These are phyloP conservation scores for Leptodermis oblonga DNA, from an alignment of 257 asterid genomes.

Conservation along the genomic window DNA sequence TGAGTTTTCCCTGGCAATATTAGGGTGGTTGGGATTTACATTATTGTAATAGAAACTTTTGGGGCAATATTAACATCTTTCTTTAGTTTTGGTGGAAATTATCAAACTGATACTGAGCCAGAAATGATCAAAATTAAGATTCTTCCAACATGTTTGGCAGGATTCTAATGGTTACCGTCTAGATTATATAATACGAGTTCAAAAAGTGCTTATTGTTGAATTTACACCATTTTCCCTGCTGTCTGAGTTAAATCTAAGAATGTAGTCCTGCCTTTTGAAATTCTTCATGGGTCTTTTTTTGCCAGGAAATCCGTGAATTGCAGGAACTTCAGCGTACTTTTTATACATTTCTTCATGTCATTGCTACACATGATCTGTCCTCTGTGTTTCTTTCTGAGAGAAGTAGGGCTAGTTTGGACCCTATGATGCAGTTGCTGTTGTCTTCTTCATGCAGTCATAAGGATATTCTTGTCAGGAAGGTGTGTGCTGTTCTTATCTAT, in stretches of 20 bases:
- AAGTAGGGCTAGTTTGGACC: slow-evolving; percentile 54
- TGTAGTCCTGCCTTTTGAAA: not conserved
- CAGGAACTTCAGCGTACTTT: slow-evolving; percentile 82
- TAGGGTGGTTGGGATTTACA: not conserved
- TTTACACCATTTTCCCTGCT: not conserved
- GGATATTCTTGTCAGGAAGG: slow-evolving; percentile 77
- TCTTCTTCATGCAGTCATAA: slow-evolving; percentile 70
- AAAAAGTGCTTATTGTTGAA: not conserved
- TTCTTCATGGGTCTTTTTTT: slow-evolving; percentile 12
- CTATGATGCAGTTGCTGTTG: slow-evolving; percentile 77
- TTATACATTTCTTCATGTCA: slow-evolving; percentile 71
- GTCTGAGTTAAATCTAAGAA: not conserved
- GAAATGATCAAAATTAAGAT: slow-evolving; percentile 2
- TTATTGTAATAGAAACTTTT: not conserved
- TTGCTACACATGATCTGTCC: slow-evolving; percentile 77
- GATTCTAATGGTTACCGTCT: slow-evolving; percentile 2
- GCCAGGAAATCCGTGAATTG: slow-evolving; percentile 89
- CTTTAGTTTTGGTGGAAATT: not conserved
- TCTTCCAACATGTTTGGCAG: not conserved
- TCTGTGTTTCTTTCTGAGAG: slow-evolving; percentile 58
- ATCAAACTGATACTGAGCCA: not conserved
- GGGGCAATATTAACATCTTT: not conserved
- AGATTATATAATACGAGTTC: not conserved
- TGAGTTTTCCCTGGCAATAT: not conserved
- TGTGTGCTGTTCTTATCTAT: slow-evolving; percentile 16